Percentiles rank a stretch among this genome's conserved stretches.
Evolutionary conservation across 164 flowering plant species (phyloP).

Genomic region (Magnolia sinica): DNA sequence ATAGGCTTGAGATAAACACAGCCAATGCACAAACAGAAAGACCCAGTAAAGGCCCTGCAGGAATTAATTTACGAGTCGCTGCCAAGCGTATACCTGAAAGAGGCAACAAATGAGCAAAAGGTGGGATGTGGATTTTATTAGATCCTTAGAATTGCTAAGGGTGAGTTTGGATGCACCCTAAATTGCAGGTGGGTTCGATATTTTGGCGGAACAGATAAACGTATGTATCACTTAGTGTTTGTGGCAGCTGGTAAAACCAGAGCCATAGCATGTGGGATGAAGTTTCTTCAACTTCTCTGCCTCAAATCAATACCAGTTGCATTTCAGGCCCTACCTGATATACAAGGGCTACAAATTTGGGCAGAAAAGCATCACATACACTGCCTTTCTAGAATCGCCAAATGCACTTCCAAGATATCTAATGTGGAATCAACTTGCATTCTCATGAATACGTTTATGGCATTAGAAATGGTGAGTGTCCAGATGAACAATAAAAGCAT

Average conservation of each 20-base stretch:
- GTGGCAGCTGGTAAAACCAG: neutral
- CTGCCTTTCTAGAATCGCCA: neutral
- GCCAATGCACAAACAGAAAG: constrained; percentile 34
- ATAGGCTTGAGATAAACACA: constrained; percentile 39
- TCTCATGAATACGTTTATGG: too few relatives aligned
- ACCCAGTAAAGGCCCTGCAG: constrained; percentile 30
- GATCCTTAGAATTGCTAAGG: neutral
- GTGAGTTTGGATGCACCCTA: neutral
- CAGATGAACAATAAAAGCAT: constrained; percentile 5
- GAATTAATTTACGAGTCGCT: constrained; percentile 35
- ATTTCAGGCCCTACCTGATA: neutral
- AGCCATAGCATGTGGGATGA: neutral
- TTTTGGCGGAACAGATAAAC: neutral
- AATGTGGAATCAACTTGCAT: neutral
- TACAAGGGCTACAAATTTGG: neutral
- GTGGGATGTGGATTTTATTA: neutral
- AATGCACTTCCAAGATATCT: neutral
- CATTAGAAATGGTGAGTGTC: too few relatives aligned
- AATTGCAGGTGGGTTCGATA: too few relatives aligned
- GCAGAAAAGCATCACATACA: neutral
- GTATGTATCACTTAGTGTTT: neutral
- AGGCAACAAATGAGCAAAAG: neutral
- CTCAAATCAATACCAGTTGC: neutral
- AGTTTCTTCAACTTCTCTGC: neutral
- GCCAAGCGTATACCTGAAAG: constrained; percentile 44